Base-by-base conservation (phyloP, 2,329 filamentous ascomycete species). In the Stagonosporopsis vannaccii region DNA sequence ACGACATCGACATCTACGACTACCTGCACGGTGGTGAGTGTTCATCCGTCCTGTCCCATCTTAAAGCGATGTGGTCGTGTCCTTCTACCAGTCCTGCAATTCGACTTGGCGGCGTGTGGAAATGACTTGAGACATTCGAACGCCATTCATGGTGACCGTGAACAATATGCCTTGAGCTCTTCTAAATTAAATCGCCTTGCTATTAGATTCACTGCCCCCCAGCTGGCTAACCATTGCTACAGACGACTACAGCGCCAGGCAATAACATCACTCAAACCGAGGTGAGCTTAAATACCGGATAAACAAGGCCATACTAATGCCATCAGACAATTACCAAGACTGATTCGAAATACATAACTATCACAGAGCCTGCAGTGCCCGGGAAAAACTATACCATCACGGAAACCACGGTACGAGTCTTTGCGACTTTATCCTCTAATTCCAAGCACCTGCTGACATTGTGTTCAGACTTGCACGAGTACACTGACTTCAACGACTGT, bases 21-120 rank as follows among this genome's bases (percentile, higher is more conserved):
- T 33, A 58, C 50, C 22, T 51, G 53, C 47, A 56, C 53, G 11
- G 37, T 47, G 7, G 53, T 56, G 33, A 42, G 53, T 37, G 3
- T 17, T 6, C 15, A 3, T 33, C 30, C 17, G 6, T 17, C 9
- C 7, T 42, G 9, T 35, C 2, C 20, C 2, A 25, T 19, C n/a
- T 26, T 9, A 15, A 11, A 5, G 5, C 12, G 7, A 25, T n/a
- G 2, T 11, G 9, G 12, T 19, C 17, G 6, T n/a, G 15, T 15
- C 6, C 37, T 41, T 20, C 7, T 2, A 15, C 6, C 7, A 17
- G 13, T 17, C 15, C 33, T 36, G 17, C 33, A 4, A 1, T n/a
- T 1, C 13, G 30, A 32, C 6, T n/a, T n/a, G 30, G 30, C 8
- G 5, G 30, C 30, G 13, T n/a, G 30, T 32, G 30, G 30, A 4